Evolutionary conservation across 352 stramenopile genomes (phyloP).

Genomic region (Phytophthora pluvialis): DNA sequence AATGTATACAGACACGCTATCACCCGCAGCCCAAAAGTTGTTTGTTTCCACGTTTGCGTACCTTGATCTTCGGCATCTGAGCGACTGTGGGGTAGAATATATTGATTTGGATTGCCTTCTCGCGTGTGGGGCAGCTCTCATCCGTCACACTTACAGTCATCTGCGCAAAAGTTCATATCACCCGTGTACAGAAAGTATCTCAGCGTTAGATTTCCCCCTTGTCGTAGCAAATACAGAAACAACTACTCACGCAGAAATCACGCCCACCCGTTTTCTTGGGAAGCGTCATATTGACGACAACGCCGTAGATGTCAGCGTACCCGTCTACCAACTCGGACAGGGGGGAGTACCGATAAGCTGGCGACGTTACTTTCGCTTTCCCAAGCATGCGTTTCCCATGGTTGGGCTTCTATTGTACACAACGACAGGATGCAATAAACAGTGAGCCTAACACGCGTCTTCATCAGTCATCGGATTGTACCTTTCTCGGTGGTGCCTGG

Average conservation of each 20-base stretch:
- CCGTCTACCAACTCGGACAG: slow-evolving; percentile 65
- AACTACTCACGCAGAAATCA: slow-evolving; percentile 70
- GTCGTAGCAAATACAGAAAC: background rate
- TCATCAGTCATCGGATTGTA: background rate
- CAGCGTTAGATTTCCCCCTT: background rate
- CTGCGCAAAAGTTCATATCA: slow-evolving; percentile 31
- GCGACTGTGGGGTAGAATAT: slow-evolving; percentile 68
- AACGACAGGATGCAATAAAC: slow-evolving; percentile 2
- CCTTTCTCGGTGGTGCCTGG: slow-evolving; percentile 19
- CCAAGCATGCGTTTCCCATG: slow-evolving; percentile 61
- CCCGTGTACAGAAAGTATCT: background rate
- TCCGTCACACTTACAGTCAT: slow-evolving; percentile 78
- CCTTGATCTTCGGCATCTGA: slow-evolving; percentile 68
- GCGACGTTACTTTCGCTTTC: slow-evolving; percentile 29
- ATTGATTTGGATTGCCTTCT: slow-evolving; percentile 66
- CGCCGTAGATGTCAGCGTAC: slow-evolving; percentile 67
- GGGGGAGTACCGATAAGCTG: slow-evolving; percentile 65
- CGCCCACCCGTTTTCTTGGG: slow-evolving; percentile 63
- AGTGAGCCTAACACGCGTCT: background rate
- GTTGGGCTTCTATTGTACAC: slow-evolving; percentile 13
- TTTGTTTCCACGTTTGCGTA: slow-evolving; percentile 20
- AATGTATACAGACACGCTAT: background rate
- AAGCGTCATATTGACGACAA: slow-evolving; percentile 77
- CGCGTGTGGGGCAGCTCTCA: slow-evolving; percentile 58
- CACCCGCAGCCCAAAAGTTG: background rate